Percentiles rank a stretch among this genome's conserved stretches.
phyloP scores from a whole-genome alignment of 73 alveolate genomes.

The Effrenium voratum region DNA sequence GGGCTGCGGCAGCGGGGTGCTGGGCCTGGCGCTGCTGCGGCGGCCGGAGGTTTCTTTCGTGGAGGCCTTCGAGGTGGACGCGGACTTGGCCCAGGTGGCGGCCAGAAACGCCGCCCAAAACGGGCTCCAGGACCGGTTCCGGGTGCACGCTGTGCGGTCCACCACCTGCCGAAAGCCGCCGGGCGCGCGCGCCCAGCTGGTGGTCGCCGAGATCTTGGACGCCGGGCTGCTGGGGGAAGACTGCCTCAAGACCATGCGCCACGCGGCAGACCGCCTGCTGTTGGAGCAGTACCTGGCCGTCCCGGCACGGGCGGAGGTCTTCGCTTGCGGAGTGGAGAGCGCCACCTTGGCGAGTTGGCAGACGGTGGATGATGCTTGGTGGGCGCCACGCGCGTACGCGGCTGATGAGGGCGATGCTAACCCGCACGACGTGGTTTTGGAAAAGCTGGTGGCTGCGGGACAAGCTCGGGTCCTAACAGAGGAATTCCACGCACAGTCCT shows the following conservation, averaged over 20 bases:
- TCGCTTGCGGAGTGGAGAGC: slow-evolving; percentile 50
- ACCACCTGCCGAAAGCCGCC: neutral
- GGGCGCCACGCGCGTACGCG: slow-evolving; percentile 11
- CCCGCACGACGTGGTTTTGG: slow-evolving; percentile 52
- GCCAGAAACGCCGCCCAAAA: slow-evolving; percentile 1
- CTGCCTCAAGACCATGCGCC: slow-evolving; percentile 38
- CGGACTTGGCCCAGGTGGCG: slow-evolving; percentile 14
- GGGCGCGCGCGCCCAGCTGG: slow-evolving; percentile 31
- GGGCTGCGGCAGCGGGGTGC: slow-evolving; percentile 47
- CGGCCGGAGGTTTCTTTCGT: slow-evolving; percentile 9
- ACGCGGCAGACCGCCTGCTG: neutral
- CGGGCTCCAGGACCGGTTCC: neutral
- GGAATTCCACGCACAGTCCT: slow-evolving; percentile 11
- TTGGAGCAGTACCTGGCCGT: neutral
- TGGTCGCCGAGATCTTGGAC: slow-evolving; percentile 63
- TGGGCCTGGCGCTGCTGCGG: slow-evolving; percentile 36
- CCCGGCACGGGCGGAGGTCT: slow-evolving; percentile 32
- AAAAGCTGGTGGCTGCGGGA: slow-evolving; percentile 38
- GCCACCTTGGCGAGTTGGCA: neutral
- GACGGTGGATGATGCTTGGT: slow-evolving; percentile 6
- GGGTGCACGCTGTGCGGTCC: slow-evolving; percentile 33
- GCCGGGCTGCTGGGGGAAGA: slow-evolving; percentile 63
- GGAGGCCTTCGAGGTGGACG: slow-evolving; percentile 21
- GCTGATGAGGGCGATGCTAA: slow-evolving; percentile 45
- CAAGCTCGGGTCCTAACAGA: neutral